A percentile compares a stretch with the other conserved stretches of the same genome.
Evolutionary conservation across 1,284 basidiomycete genomes (phyloP).

Genomic region (Leccinum solheimii): DNA sequence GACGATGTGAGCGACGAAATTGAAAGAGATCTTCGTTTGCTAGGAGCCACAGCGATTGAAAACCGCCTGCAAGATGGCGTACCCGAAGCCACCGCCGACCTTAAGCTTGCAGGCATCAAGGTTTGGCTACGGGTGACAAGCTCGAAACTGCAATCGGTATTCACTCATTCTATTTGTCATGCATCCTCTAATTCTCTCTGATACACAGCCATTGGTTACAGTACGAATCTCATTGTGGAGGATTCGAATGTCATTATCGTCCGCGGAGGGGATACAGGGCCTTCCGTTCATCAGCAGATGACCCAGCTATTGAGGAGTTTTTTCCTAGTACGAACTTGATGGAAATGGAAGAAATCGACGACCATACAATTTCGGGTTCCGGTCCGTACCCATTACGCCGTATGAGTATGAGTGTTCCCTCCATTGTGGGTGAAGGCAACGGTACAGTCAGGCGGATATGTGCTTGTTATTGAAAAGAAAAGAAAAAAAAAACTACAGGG

Average conservation of each 20-base stretch:
- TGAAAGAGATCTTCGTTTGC: slow-evolving; percentile 79
- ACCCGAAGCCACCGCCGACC: slow-evolving; percentile 92
- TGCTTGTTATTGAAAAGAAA: no score
- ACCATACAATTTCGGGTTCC: no score
- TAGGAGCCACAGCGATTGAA: slow-evolving; percentile 98
- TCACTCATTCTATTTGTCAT: slow-evolving; percentile 19
- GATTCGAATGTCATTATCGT: slow-evolving; percentile 95
- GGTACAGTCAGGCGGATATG: no score
- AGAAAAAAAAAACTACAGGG: no score
- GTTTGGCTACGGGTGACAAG: slow-evolving; percentile 99
- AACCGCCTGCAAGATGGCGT: slow-evolving; percentile 97
- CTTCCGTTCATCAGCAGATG: slow-evolving; percentile 84
- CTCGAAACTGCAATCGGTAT: slow-evolving; percentile 93
- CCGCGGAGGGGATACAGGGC: slow-evolving; percentile 60
- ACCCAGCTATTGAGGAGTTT: slow-evolving; percentile 75
- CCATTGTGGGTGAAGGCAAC: no score
- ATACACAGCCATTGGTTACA: slow-evolving; percentile 86
- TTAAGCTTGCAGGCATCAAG: slow-evolving; percentile 97
- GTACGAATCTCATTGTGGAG: slow-evolving; percentile 87
- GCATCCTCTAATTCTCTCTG: slow-evolving; percentile 1
- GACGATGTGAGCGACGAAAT: slow-evolving; percentile 81
- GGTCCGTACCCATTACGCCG: no score
- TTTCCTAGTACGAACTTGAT: no score
- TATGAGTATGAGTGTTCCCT: no score
- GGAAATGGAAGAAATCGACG: no score